Base-by-base conservation (phyloP, 2,329 filamentous ascomycete genomes). In the Leptodontidium sp. region DNA sequence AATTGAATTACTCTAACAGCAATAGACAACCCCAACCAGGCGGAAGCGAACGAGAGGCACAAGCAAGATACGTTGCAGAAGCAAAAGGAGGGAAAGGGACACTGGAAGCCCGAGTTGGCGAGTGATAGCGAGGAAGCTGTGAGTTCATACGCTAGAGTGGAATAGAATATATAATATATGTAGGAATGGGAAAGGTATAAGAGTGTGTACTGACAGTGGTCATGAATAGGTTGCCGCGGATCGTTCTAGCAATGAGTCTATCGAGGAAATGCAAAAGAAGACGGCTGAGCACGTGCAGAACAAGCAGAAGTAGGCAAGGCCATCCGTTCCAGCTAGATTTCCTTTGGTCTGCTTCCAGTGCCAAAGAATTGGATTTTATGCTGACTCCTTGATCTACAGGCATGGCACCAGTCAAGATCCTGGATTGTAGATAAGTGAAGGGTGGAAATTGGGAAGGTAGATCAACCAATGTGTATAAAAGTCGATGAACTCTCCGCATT, bases 101-200 rank as follows among this genome's bases (percentile, higher is more conserved):
- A 93, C 78, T 96, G 93, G 93, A 91, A 92, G 81, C 85, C 90
- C 26, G 89, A 91, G 78, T 84, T 97, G 61, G 92, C 93, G 2
- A 92, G 89, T 61, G 88, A 93, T 80, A 92, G 90, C 80, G 93
- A 97, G 83, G 91, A 92, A 79, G 88, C 88, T 74, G 85, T 96
- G 81, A 72, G 85, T 80, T 29, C 35, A 24, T 67, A 50, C n/a
- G 12, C 17, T 21, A 21, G 35, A 29, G 43, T 24, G 14, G 6
- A 43, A 58, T 35, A 17, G 12, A 45, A 29, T 38, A 2, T 32
- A 6, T 4, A 32, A 32, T 32, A 45, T 45, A 5, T 50, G 6
- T 52, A 1, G 21, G 35, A 24, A 12, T 50, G 61, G n/a, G 26
- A 47, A 64, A 47, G 17, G 43, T 57, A 52, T 7, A 45, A 11